Evolutionary conservation across 2,329 filamentous ascomycete species (phyloP), one percentile per base, ranked within the genome.

Genomic region (Trichoderma citrinoviride): DNA sequence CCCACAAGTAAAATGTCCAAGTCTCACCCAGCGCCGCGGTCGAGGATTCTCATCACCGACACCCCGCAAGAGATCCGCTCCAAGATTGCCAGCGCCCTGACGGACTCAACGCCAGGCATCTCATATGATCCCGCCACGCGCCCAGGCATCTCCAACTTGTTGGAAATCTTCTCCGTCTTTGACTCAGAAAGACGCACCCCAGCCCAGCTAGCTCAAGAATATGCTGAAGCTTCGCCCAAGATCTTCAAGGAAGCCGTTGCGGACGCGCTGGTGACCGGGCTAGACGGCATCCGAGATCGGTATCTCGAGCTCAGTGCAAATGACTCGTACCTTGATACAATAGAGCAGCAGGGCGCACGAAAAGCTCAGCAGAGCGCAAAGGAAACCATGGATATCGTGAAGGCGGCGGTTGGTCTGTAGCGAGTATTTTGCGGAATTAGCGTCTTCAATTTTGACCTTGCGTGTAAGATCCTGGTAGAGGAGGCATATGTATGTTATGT

Each of bases 1-100:
- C 94, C 95, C 0, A 79, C 76, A 0, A 82, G 85, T 60, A 99
- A 99, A 75, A 99, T 99, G 95, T 97, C 93, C 64, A 99, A 99
- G 77, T 97, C 93, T 0, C 84, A 92, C 71, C 73, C 82, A 0
- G 86, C 90, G 69, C 82, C 85, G 3, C 85, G 84, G 56, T 96
- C 92, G 7, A 85, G 92, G 19, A 96, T 99, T 70, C 79, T 95
- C 14, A 86, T 99, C 66, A 96, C 90, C 2, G 91, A 97, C 71
- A 77, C 81, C 0, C 79, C 84, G 0, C 78, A 84, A 0, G 79
- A 82, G 3, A 93, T 98, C 67, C 77, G 79, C 21, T 77, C 77
- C 53, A 97, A 96, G 74, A 80, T 98, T 68, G 86, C 82, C 68
- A 77, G 80, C 7, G 92, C 95, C 7, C 75, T 92, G 37, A 98